Base-by-base conservation (phyloP, 305 asterid genomes). In the Rubia occidens region DNA sequence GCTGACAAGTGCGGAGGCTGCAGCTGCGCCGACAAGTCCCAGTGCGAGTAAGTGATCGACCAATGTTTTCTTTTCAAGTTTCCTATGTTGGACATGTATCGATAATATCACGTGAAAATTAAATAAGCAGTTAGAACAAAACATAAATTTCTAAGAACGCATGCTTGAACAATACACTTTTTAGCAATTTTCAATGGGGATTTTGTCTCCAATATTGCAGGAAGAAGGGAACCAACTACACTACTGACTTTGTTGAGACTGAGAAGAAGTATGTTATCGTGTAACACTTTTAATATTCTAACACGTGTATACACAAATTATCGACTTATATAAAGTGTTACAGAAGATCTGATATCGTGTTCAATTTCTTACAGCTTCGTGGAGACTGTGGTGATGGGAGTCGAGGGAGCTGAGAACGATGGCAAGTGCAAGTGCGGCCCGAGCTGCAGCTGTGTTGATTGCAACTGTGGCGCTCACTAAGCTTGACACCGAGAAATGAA, bases 341-440 rank as follows among this genome's bases (percentile, higher is more conserved):
- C 8, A 14, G 20, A 49, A 49, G 18, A 49, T 49, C 8, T 49
- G 20, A 56, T 10, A 4, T 15, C 6, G 2, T 6, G 8, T 9
- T 67, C 3, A 15, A 8, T 67, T 43, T 55, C 47, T 80, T 78
- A 83, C 76, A 83, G 87, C 84, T 81, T 71, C 82, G 60, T 47
- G 3, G 90, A 71, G 85, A 76, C 73, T 14, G 4, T 58, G 0
- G 49, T 69, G 69, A 74, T 77, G 85, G 45, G 18, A 7, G 66
- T 17, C 35, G 87, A 80, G 51, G 85, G 73, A 1, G 82, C 76
- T 3, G 95, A 86, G 83, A 56, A 82, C 9, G 79, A 72, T 18
- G 86, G 89, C 26, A 77, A 81, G 60, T 88, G 96, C 94, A 88
- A 84, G 88, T 88, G 95, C 69, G 91, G 96, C 1, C 6, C 82